Conservation (phyloP, 2,329 filamentous ascomycete species). For the Fusarium dimerum region DNA sequence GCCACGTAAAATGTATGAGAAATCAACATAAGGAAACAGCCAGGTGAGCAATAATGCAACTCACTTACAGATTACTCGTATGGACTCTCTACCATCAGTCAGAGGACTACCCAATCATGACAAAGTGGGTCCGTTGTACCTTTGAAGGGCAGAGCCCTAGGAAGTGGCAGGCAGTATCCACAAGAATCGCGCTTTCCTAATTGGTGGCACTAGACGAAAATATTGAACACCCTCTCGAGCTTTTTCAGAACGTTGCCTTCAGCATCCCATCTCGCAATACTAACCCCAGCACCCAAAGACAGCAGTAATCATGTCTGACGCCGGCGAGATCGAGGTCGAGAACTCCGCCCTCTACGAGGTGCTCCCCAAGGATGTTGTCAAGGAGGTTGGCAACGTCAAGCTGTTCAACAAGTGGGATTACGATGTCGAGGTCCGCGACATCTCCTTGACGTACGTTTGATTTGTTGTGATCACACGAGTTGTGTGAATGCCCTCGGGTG, state of each 20-base stretch:
- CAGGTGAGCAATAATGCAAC: too few relatives aligned
- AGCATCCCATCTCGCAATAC: slow-evolving; percentile 40
- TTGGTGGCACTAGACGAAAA: too few relatives aligned
- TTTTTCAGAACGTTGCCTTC: slow-evolving; percentile 13
- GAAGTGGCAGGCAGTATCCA: too few relatives aligned
- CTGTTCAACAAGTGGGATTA: slow-evolving; percentile 98
- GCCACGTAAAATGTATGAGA: too few relatives aligned
- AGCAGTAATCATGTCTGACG: slow-evolving; percentile 81
- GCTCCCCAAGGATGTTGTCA: slow-evolving; percentile 89
- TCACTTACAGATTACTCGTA: too few relatives aligned
- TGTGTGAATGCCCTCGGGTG: slow-evolving; percentile 12
- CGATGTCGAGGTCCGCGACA: slow-evolving; percentile 99
- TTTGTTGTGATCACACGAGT: slow-evolving; percentile 8
- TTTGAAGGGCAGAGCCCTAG: too few relatives aligned
- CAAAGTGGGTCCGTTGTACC: too few relatives aligned
- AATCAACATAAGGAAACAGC: too few relatives aligned
- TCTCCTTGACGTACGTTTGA: slow-evolving; percentile 88
- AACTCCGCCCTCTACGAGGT: slow-evolving; percentile 72
- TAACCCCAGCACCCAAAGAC: slow-evolving; percentile 41
- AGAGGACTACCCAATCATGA: too few relatives aligned
- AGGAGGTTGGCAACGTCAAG: slow-evolving; percentile 90
- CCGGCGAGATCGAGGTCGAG: slow-evolving; percentile 91
- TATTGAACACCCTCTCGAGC: too few relatives aligned
- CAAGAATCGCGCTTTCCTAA: too few relatives aligned
- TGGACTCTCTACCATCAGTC: too few relatives aligned